These are phyloP conservation scores for Silene latifolia DNA, from an alignment of 148 eudicot genomes.

Conservation along the genomic window DNA sequence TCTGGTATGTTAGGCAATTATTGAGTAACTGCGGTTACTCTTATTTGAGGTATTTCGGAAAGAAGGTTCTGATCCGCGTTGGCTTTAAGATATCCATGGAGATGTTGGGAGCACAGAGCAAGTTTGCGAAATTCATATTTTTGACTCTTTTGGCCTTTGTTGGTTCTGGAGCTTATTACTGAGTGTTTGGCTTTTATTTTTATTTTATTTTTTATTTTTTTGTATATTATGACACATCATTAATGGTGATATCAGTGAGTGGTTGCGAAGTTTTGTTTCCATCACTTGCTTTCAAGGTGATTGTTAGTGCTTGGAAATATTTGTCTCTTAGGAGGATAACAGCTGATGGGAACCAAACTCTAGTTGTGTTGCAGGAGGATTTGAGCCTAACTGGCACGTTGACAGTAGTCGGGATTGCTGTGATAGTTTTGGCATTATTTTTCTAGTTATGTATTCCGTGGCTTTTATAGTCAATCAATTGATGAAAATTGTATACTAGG, in stretches of 20 bases:
- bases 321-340: neutral
- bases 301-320: constrained; percentile 3
- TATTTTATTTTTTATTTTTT: too few relatives aligned
- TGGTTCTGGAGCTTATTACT: neutral
- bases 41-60: neutral
- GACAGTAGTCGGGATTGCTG: neutral
- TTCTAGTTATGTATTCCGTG: neutral
- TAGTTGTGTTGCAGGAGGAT: neutral
- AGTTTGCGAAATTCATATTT: neutral
- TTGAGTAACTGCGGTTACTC: neutral
- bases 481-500: neutral
- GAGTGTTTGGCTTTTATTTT: too few relatives aligned
- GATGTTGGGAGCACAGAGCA: neutral
- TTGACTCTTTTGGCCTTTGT: neutral
- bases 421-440: neutral
- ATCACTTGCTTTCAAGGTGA: neutral
- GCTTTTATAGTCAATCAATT: neutral
- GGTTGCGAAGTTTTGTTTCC: neutral
- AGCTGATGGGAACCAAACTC: neutral
- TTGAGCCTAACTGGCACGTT: neutral
- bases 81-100: neutral
- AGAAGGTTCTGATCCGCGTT: neutral
- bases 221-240: neutral
- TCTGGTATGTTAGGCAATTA: neutral
- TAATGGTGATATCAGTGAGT: neutral